Conservation (phyloP, 768 basidiomycete species). For the Tylopilus vinaceipallidus region DNA sequence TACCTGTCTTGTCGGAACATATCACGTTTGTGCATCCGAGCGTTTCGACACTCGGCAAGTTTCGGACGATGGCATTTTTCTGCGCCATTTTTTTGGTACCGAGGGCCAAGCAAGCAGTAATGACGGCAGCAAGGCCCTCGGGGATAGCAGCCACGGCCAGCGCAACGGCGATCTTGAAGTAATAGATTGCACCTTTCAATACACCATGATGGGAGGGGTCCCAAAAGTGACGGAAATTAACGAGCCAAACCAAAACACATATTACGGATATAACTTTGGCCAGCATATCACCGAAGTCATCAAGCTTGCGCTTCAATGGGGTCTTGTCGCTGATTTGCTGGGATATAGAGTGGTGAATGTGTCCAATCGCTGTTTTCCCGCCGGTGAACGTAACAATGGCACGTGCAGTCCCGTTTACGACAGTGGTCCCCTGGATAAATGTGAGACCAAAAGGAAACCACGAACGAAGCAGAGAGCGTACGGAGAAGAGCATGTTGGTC, state of each 20-base stretch:
- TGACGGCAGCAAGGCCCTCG: slow-evolving; percentile 96
- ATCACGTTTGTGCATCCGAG: slow-evolving; percentile 98
- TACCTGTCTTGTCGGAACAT: slow-evolving; percentile 98
- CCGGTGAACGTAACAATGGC: slow-evolving; percentile 91
- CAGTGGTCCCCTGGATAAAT: slow-evolving; percentile 76
- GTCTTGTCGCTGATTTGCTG: slow-evolving; percentile 95
- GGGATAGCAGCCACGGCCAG: slow-evolving; percentile 99
- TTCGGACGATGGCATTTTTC: slow-evolving; percentile 96
- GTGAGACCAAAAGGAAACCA: not conserved
- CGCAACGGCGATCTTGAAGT: slow-evolving; percentile 99
- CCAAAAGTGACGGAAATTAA: slow-evolving; percentile 95
- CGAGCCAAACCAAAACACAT: slow-evolving; percentile 95
- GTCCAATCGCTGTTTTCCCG: slow-evolving; percentile 85
- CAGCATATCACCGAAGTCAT: slow-evolving; percentile 96
- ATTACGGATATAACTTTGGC: slow-evolving; percentile 98
- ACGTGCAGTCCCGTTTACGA: slow-evolving; percentile 88
- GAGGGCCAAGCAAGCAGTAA: slow-evolving; percentile 93
- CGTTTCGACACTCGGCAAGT: slow-evolving; percentile 95
- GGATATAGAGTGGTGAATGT: slow-evolving; percentile 96
- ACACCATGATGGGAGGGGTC: slow-evolving; percentile 91
- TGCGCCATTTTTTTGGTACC: slow-evolving; percentile 99
- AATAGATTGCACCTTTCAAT: slow-evolving; percentile 94
- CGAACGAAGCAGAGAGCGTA: slow-evolving; percentile 29
- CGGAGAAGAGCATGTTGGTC: slow-evolving; percentile 94
- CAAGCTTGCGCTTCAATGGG: slow-evolving; percentile 93